Evolutionary conservation across 345 rosid species (phyloP).

Genomic region (Salix dunnii): DNA sequence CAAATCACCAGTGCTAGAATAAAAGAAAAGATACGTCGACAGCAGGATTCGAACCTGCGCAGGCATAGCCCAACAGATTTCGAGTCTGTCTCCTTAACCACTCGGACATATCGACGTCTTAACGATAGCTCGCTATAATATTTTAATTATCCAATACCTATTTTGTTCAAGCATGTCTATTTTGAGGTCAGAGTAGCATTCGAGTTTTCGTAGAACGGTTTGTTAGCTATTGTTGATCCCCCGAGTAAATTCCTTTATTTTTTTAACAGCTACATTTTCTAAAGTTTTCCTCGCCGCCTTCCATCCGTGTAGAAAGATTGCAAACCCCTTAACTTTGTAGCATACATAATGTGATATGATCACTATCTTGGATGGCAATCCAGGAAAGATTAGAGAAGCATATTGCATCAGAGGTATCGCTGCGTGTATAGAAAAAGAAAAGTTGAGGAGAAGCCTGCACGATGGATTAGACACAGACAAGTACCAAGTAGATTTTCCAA

Average conservation of each 20-base stretch:
- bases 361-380: not conserved
- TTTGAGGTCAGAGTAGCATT: too few species aligned
- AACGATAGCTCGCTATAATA: fast-evolving
- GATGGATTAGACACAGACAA: not conserved
- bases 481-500: not conserved
- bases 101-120: constrained; percentile 70
- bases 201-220: not conserved
- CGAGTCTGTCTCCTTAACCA: constrained; percentile 99
- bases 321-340: too few species aligned
- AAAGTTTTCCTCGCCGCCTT: not conserved
- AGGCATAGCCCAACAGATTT: constrained; percentile 99
- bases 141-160: fast-evolving
- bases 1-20: not conserved
- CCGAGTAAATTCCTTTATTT: not conserved
- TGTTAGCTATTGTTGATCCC: too few species aligned
- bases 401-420: not conserved
- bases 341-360: not conserved
- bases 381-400: not conserved
- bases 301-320: not conserved
- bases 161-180: fast-evolving
- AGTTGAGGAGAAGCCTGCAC: not conserved
- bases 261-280: not conserved
- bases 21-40: constrained; percentile 50
- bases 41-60: constrained; percentile 99
- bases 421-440: not conserved